phyloP scores from a whole-genome alignment of 306 rosid genomes.

The Rosa multiflora region DNA sequence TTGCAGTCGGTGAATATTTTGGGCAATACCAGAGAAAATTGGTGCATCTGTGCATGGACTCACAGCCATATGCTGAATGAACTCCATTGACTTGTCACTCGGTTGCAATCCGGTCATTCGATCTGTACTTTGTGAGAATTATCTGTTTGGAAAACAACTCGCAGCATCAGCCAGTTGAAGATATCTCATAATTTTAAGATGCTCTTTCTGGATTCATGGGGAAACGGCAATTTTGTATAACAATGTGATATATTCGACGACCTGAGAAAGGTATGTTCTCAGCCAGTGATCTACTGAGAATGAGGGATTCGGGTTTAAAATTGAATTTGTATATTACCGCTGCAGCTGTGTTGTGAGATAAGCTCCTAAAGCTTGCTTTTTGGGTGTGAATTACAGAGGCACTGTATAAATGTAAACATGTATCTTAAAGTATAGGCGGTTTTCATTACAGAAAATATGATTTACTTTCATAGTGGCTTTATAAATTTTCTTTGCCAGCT shows the following conservation, averaged over 20 bases:
- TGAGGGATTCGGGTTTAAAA: not conserved
- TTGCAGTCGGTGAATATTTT: conserved; percentile 74
- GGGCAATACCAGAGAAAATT: conserved; percentile 84
- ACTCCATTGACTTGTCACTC: not conserved
- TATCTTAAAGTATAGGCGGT: conserved; percentile 12
- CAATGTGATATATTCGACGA: conserved; percentile 16
- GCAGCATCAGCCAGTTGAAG: conserved; percentile 3
- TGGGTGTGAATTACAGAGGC: conserved; percentile 3
- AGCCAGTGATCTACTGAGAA: not conserved
- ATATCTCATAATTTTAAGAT: not conserved
- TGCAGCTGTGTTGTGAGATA: not conserved
- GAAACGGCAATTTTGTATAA: conserved; percentile 4
- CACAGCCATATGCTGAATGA: conserved; percentile 70
- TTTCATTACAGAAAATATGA: not conserved
- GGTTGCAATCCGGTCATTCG: not conserved
- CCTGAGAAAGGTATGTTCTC: conserved; percentile 10
- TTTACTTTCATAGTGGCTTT: too few species aligned
- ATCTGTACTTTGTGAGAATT: not conserved
- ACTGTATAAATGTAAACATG: conserved; percentile 27
- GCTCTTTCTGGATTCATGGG: conserved; percentile 11
- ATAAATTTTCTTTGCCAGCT: too few species aligned
- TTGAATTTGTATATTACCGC: conserved; percentile 11
- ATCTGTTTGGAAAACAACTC: too few species aligned
- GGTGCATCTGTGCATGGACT: conserved; percentile 96
- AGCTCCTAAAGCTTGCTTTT: not conserved